Conservation (phyloP, 176 grass and related monocot species). For the Neostapfia colusana region DNA sequence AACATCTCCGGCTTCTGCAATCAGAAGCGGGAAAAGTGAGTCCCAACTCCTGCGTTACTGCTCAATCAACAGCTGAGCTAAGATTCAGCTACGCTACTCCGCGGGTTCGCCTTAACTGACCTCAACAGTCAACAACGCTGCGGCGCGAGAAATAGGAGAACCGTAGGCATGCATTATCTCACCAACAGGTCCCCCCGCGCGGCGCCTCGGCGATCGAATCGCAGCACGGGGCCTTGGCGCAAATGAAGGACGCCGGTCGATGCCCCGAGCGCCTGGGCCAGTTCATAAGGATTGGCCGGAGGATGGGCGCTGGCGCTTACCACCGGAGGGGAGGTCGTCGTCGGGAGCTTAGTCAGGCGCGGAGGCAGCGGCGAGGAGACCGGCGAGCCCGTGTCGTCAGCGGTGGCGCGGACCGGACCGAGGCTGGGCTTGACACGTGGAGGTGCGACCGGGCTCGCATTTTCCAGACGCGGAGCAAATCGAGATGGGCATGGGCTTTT, state of each 20-base stretch:
- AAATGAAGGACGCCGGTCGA: background rate
- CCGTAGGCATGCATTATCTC: background rate
- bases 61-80: background rate
- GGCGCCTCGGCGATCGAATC: background rate
- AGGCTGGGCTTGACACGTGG: background rate
- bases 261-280: background rate
- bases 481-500: too few species aligned
- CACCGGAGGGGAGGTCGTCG: slow-evolving; percentile 6
- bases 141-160: background rate
- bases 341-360: background rate
- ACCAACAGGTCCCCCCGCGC: background rate
- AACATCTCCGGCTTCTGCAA: background rate
- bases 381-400: background rate
- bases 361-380: background rate
- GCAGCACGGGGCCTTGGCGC: background rate
- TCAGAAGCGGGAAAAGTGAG: background rate
- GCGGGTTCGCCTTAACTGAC: background rate
- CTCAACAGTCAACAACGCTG: background rate
- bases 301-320: slow-evolving; percentile 20
- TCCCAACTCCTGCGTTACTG: background rate
- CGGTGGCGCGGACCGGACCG: background rate
- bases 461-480: too few species aligned
- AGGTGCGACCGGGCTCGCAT: too few species aligned
- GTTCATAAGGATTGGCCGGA: background rate
- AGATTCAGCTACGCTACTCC: background rate